These are phyloP conservation scores for Chlorella sp. DNA, from an alignment of 139 green algal genomes.

Conservation along the genomic window DNA sequence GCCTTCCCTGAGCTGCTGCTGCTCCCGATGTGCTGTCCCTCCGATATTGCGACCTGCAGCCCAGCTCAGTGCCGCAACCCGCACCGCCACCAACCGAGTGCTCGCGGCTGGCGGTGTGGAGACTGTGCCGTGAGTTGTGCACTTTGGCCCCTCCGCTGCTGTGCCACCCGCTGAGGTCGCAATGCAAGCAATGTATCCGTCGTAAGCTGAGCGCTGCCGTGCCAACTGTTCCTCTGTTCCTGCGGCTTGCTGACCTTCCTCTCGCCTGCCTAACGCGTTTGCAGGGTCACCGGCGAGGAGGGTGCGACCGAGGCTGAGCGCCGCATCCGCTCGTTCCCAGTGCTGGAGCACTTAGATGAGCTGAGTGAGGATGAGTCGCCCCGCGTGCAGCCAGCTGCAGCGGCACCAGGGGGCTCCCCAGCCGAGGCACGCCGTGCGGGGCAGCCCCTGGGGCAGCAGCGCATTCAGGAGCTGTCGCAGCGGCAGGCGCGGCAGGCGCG, in stretches of 20 bases:
- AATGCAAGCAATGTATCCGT: too few relatives aligned
- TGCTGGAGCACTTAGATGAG: neutral
- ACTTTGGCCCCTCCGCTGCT: neutral
- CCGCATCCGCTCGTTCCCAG: constrained; percentile 18
- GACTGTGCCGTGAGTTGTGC: constrained; percentile 9
- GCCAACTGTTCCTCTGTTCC: too few relatives aligned
- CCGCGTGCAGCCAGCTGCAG: too few relatives aligned
- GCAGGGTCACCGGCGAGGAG: constrained; percentile 12
- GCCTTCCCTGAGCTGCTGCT: too few relatives aligned
- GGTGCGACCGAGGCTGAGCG: constrained; percentile 5
- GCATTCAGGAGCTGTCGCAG: neutral
- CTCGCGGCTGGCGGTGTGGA: constrained; percentile 6
- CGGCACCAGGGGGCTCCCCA: too few relatives aligned
- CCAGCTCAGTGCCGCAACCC: constrained; percentile 33
- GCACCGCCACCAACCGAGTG: constrained; percentile 28
- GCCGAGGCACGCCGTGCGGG: too few relatives aligned
- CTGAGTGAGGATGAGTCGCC: too few relatives aligned
- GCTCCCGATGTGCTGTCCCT: too few relatives aligned
- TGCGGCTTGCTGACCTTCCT: neutral
- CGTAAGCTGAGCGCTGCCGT: too few relatives aligned
- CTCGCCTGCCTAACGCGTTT: neutral
- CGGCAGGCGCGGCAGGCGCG: neutral
- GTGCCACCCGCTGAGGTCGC: too few relatives aligned
- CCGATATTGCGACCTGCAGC: neutral
- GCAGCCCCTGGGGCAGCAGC: too few relatives aligned